These are phyloP conservation scores for Cymbidium sinense DNA, from an alignment of 106 monocot species.

Conservation along the genomic window DNA sequence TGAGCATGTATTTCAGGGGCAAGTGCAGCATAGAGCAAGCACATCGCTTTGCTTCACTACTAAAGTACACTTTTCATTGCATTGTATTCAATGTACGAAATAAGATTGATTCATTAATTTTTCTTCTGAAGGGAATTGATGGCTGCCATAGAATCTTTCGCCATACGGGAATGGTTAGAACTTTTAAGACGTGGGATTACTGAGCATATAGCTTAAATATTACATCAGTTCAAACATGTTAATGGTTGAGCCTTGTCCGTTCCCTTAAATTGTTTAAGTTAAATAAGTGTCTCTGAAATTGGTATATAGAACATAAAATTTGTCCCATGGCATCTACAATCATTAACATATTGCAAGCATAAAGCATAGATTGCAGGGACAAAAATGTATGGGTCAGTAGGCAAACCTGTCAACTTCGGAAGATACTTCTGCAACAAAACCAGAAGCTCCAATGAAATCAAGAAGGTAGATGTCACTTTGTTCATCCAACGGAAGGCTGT, in stretches of 20 bases:
- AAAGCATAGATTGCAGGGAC: neutral
- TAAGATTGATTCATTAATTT: neutral
- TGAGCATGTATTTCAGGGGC: no score
- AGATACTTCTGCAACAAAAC: conserved; percentile 70
- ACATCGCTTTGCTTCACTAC: no score
- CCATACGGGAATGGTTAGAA: neutral
- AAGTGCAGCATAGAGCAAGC: no score
- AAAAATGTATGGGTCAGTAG: neutral
- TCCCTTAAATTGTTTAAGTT: neutral
- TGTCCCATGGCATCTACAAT: neutral
- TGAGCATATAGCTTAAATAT: neutral
- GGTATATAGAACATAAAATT: neutral
- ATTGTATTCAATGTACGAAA: neutral
- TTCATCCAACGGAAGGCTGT: conserved; percentile 52
- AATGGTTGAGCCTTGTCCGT: neutral
- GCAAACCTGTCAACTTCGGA: conserved; percentile 60
- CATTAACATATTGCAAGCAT: neutral
- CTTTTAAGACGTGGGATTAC: neutral
- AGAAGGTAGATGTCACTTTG: conserved; percentile 72
- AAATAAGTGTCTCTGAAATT: neutral
- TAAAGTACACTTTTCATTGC: no score
- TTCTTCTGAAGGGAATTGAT: neutral
- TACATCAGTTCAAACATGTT: neutral
- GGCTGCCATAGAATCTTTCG: neutral
- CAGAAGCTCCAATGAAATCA: conserved; percentile 78